Conservation (phyloP, 352 stramenopile genomes). For the Phytopythium oedochilum region DNA sequence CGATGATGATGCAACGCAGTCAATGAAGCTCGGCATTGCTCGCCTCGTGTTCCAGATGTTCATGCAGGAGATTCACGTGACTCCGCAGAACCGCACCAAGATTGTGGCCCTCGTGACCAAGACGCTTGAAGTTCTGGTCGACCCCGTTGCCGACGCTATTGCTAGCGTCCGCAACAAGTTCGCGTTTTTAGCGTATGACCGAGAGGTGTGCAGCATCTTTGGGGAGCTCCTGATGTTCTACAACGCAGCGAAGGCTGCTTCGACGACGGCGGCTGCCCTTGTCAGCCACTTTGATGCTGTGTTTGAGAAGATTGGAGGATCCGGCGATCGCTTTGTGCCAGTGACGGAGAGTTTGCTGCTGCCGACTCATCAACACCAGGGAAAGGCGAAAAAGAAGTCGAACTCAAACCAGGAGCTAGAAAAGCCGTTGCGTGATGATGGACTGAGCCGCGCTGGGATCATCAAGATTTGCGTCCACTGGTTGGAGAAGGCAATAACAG, state of each 20-base stretch:
- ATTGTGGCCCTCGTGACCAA: conserved; percentile 38
- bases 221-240: conserved; percentile 76
- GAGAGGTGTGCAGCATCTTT: conserved; percentile 67
- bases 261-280: conserved; percentile 17
- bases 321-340: conserved; percentile 20
- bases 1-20: conserved; percentile 4
- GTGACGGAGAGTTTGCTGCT: conserved; percentile 41
- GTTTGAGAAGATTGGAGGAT: conserved; percentile 27
- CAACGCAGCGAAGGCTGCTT: conserved; percentile 18
- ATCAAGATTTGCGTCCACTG: conserved; percentile 78
- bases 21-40: conserved; percentile 32
- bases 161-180: neutral
- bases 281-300: conserved; percentile 27
- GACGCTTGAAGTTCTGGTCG: conserved; percentile 53
- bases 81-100: conserved; percentile 63
- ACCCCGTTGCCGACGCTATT: conserved; percentile 20
- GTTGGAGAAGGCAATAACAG: conserved; percentile 21
- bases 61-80: conserved; percentile 78
- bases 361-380: neutral
- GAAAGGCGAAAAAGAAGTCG: neutral
- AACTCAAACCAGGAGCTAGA: conserved; percentile 8
- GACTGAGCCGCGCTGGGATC: conserved; percentile 39
- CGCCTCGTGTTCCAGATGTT: conserved; percentile 77
- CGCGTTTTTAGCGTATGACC: conserved; percentile 35
- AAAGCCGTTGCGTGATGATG: conserved; percentile 8